Conservation (phyloP, 306 rosid species). For the Benincasa hispida region DNA sequence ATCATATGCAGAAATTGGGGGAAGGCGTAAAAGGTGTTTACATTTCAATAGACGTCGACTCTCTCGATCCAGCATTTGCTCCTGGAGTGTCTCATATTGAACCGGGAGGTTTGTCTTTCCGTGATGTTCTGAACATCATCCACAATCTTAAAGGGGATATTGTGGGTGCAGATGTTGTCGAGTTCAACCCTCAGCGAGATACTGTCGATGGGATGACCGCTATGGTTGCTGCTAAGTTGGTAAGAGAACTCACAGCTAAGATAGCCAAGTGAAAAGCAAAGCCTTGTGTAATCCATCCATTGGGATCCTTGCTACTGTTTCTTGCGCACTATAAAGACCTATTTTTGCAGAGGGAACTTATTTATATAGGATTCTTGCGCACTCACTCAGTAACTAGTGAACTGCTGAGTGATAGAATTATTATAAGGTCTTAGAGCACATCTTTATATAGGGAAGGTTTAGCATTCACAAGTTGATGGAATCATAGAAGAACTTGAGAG, state of each 20-base stretch:
- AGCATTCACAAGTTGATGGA: background rate
- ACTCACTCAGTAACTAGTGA: background rate
- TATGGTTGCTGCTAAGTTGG: conserved; percentile 97
- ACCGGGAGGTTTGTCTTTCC: conserved; percentile 93
- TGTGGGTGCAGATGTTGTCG: conserved; percentile 84
- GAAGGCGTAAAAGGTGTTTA: conserved; percentile 93
- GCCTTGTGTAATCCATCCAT: background rate
- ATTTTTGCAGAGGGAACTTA: background rate
- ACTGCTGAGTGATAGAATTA: background rate
- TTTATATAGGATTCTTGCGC: too few species aligned
- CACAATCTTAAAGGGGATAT: conserved; percentile 81
- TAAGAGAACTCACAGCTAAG: conserved; percentile 80
- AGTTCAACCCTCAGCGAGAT: conserved; percentile 89
- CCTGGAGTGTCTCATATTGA: conserved; percentile 98
- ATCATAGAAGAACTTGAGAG: background rate
- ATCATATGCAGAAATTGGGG: conserved; percentile 68
- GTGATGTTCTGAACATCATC: conserved; percentile 76
- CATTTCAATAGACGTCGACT: conserved; percentile 80
- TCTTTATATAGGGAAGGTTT: background rate
- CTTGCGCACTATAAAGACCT: background rate
- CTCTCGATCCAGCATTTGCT: conserved; percentile 93
- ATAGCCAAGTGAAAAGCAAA: conserved; percentile 41
- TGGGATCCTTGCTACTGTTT: background rate
- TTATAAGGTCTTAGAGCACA: background rate
- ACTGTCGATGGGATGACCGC: conserved; percentile 97